Percentiles rank a stretch among this genome's conserved stretches.
These are phyloP conservation scores for Coniophora puteana DNA, from an alignment of 1,284 basidiomycete genomes.

Conservation along the genomic window DNA sequence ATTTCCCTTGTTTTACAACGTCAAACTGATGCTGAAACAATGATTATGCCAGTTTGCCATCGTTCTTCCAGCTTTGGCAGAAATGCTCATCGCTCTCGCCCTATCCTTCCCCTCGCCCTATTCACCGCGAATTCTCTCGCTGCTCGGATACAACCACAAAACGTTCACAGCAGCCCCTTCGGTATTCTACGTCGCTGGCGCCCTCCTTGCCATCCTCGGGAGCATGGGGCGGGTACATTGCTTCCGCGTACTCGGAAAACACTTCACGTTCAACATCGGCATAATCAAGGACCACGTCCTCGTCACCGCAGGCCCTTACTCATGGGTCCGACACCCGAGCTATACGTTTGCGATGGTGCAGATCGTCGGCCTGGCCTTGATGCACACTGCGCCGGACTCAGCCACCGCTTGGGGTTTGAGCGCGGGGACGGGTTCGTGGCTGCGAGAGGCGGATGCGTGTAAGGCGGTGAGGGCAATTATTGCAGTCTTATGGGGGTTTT, in stretches of 20 bases:
- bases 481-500: background rate
- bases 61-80: too few species aligned
- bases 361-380: conserved; percentile 21
- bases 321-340: conserved; percentile 34
- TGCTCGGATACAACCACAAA: conserved; percentile 13
- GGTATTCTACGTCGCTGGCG: too few species aligned
- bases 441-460: conserved; percentile 11
- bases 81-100: conserved; percentile 18
- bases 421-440: conserved; percentile 14
- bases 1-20: too few species aligned
- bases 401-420: too few species aligned
- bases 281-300: conserved; percentile 32
- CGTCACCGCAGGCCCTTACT: conserved; percentile 33
- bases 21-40: too few species aligned
- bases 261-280: conserved; percentile 37
- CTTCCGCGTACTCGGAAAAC: conserved; percentile 26
- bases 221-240: background rate
- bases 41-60: too few species aligned
- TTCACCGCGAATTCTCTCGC: conserved; percentile 19
- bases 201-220: background rate
- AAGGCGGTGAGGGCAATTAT: conserved; percentile 1
- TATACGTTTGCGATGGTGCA: conserved; percentile 26
- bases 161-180: conserved; percentile 7
- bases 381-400: conserved; percentile 21
- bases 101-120: conserved; percentile 11